These are phyloP conservation scores for Cystobasidiaceae sp. DNA, from an alignment of 1,284 basidiomycete species.

Conservation along the genomic window DNA sequence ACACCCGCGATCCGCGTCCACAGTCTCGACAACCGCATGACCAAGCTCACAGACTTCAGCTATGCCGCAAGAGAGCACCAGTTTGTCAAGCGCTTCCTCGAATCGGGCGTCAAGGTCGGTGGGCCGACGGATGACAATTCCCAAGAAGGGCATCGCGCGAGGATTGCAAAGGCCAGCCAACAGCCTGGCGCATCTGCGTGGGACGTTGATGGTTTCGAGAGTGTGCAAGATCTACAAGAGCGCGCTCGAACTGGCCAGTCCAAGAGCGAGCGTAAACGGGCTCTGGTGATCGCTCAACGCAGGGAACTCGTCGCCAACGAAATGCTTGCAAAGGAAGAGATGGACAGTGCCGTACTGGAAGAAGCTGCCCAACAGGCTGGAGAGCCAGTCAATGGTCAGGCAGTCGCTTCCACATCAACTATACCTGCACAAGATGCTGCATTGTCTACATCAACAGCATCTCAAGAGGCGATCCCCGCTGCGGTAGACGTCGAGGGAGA, in stretches of 20 bases:
- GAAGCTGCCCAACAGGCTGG: too few species aligned
- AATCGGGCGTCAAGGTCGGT: conserved; percentile 14
- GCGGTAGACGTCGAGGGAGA: too few species aligned
- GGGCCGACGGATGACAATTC: not conserved
- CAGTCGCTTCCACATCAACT: not conserved
- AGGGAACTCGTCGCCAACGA: not conserved
- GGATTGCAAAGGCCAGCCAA: not conserved
- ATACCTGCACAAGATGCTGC: too few species aligned
- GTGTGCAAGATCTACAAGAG: conserved; percentile 16
- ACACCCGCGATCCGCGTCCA: conserved; percentile 25
- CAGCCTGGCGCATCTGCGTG: conserved; percentile 8
- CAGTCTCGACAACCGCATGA: conserved; percentile 18
- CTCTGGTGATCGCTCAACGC: not conserved
- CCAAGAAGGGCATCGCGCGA: not conserved
- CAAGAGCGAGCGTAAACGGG: not conserved
- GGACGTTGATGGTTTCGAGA: conserved; percentile 19
- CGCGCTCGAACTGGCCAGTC: not conserved
- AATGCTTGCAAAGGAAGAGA: too few species aligned
- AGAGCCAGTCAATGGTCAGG: not conserved
- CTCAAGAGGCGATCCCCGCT: not conserved
- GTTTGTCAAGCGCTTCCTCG: conserved; percentile 10
- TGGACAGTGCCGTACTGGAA: too few species aligned
- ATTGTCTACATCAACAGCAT: not conserved
- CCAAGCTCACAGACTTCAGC: conserved; percentile 26
- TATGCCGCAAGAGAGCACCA: conserved; percentile 23